These are phyloP conservation scores for Cercospora sp. DNA, from an alignment of 2,329 filamentous ascomycete species.

Conservation along the genomic window DNA sequence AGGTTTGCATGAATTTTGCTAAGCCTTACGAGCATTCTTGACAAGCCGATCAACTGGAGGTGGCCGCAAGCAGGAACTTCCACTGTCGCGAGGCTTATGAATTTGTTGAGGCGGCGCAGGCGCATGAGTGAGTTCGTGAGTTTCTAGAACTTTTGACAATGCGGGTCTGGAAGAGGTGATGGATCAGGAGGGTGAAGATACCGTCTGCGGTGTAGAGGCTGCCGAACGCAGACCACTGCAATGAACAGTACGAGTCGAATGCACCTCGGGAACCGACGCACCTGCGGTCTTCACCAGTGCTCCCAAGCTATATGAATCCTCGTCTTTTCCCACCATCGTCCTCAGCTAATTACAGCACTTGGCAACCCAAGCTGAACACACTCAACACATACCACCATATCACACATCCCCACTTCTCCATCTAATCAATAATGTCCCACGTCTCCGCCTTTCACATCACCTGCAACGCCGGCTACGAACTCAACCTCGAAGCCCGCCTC, in stretches of 20 bases:
- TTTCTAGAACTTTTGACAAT: not conserved
- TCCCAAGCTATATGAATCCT: not conserved
- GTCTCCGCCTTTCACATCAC: not conserved
- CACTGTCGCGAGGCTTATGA: too few relatives aligned
- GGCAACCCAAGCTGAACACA: not conserved
- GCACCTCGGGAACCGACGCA: not conserved
- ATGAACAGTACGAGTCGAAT: not conserved
- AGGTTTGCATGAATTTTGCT: not conserved
- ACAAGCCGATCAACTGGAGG: too few relatives aligned
- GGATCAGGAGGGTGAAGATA: too few relatives aligned
- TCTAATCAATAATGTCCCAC: not conserved
- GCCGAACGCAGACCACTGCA: not conserved
- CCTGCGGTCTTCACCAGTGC: not conserved
- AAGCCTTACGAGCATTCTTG: too few relatives aligned
- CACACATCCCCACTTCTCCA: not conserved
- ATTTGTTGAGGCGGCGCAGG: not conserved
- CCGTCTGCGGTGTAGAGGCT: too few relatives aligned
- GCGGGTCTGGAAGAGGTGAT: too few relatives aligned
- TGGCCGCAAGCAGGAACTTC: not conserved
- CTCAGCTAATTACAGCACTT: not conserved
- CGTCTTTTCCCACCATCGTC: not conserved
- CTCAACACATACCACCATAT: not conserved
- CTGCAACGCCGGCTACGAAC: slow-evolving; percentile 3
- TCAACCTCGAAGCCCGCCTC: slow-evolving; percentile 4
- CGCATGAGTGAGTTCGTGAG: not conserved